Conservation (phyloP, 495 filamentous ascomycete species). For the Pseudoneurospora amorphoporcata region DNA sequence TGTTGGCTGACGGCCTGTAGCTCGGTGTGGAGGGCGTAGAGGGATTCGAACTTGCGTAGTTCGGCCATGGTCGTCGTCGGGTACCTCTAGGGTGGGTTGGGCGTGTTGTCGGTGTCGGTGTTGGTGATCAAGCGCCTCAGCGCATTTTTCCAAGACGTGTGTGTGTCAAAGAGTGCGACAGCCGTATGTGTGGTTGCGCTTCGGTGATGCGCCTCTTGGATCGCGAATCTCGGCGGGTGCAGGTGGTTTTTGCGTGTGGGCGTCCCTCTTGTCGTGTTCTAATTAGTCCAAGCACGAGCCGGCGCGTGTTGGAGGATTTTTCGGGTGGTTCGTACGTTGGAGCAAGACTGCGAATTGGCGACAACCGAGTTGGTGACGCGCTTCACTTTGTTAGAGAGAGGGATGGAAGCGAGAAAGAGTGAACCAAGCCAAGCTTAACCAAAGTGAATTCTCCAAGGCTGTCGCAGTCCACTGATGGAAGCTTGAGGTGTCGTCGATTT, state of each 20-base stretch:
- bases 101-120: not conserved
- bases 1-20: constrained; percentile 56
- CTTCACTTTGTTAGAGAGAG: not conserved
- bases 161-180: not conserved
- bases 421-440: not conserved
- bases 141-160: constrained; percentile 10
- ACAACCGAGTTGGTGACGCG: not conserved
- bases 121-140: constrained; percentile 2
- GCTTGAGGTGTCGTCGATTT: not conserved
- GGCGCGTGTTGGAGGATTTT: not conserved
- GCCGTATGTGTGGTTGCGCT: not conserved
- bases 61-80: constrained; percentile 48
- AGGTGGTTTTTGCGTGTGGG: not conserved
- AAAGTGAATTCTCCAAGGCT: not conserved
- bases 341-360: not conserved
- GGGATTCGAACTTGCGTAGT: constrained; percentile 50
- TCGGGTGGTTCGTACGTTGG: not conserved
- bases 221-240: not conserved
- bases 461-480: not conserved
- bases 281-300: not conserved
- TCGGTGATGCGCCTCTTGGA: not conserved
- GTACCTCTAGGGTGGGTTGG: constrained; percentile 7
- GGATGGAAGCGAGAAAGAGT: not conserved
- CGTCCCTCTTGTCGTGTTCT: not conserved
- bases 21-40: constrained; percentile 71